phyloP scores from a whole-genome alignment of 306 rosid species.

The Sechiopsis laciniata region DNA sequence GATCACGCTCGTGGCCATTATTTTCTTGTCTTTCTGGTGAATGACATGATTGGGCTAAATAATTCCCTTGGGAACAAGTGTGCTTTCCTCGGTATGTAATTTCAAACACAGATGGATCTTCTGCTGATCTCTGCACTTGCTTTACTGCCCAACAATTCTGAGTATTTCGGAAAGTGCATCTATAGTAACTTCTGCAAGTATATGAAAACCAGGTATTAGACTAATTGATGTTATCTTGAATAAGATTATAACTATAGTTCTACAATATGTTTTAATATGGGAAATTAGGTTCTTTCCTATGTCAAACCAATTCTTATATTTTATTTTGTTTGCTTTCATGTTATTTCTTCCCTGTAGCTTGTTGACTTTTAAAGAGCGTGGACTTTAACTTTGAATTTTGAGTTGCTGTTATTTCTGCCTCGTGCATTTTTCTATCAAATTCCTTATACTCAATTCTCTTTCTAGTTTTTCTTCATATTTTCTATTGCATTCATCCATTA shows the following conservation, averaged over 20 bases:
- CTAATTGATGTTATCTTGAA: neutral
- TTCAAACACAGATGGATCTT: slow-evolving; percentile 62
- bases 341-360: neutral
- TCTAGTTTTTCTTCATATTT: neutral
- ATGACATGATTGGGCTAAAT: slow-evolving; percentile 31
- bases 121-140: slow-evolving; percentile 95
- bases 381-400: slow-evolving; percentile 11
- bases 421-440: neutral
- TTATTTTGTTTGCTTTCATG: neutral
- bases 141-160: slow-evolving; percentile 80
- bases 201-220: neutral
- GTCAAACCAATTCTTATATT: neutral
- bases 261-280: neutral
- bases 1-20: neutral
- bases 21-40: slow-evolving; percentile 56
- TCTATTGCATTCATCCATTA: slow-evolving; percentile 4
- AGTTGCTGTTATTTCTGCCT: slow-evolving; percentile 6
- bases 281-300: neutral
- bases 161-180: slow-evolving; percentile 84
- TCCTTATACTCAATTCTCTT: neutral
- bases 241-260: neutral
- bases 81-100: slow-evolving; percentile 77
- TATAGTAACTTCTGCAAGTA: slow-evolving; percentile 84
- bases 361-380: neutral
- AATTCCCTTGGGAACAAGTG: slow-evolving; percentile 58